Conservation (phyloP, 176 grass and related monocot genomes). For the Rhynchospora pubera region DNA sequence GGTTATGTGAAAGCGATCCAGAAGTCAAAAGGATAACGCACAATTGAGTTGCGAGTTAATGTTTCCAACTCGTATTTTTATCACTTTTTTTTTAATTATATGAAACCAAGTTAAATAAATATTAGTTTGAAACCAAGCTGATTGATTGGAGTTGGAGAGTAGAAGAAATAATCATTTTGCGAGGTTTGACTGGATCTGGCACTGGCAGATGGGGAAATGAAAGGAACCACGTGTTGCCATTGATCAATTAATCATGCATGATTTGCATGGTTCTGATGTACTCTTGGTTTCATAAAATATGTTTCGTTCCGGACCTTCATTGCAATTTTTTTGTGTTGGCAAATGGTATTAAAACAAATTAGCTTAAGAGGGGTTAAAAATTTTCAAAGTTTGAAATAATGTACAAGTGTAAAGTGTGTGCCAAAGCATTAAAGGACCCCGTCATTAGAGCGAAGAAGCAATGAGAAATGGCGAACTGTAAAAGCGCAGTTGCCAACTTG, state of each 20-base stretch:
- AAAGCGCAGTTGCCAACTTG: not conserved
- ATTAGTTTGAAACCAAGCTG: not conserved
- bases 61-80: not conserved
- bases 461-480: conserved; percentile 1
- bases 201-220: not conserved
- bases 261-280: not conserved
- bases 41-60: not conserved
- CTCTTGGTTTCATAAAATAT: not conserved
- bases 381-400: not conserved
- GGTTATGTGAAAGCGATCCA: not conserved
- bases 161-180: not conserved
- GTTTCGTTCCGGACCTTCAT: not conserved
- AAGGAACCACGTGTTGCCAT: not conserved
- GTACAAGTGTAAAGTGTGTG: not conserved
- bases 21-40: not conserved
- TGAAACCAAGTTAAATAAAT: not conserved
- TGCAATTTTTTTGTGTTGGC: not conserved
- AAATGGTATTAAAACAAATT: not conserved
- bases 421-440: not conserved
- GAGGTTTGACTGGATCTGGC: not conserved
- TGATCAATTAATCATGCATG: conserved; percentile 5
- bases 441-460: not conserved
- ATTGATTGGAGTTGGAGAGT: not conserved
- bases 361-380: not conserved
- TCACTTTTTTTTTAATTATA: not conserved